phyloP scores from a whole-genome alignment of 78 protist species.

The Dictyostelium citrinum region DNA sequence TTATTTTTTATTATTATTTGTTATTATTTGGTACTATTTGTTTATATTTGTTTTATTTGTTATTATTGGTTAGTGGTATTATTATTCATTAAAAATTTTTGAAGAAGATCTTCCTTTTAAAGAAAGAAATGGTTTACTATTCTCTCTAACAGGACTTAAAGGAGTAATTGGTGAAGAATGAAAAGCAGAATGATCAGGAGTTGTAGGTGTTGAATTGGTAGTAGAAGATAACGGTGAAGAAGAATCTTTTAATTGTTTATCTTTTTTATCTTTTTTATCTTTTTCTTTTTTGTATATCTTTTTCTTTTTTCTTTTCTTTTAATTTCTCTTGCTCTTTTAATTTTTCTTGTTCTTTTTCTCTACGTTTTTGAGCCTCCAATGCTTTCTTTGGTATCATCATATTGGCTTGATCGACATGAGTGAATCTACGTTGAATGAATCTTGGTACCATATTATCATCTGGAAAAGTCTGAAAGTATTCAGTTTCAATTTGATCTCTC shows the following conservation, averaged over 20 bases:
- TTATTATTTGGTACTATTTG: too few species aligned
- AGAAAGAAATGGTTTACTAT: not conserved
- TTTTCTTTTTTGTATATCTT: slow-evolving; percentile 45
- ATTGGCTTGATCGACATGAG: slow-evolving; percentile 30
- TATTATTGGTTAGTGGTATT: not conserved
- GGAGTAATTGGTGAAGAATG: not conserved
- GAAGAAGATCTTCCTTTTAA: not conserved
- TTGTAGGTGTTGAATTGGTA: not conserved
- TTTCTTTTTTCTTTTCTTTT: slow-evolving; percentile 27
- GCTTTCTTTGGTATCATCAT: slow-evolving; percentile 53
- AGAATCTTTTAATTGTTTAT: not conserved
- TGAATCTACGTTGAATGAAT: slow-evolving; percentile 47
- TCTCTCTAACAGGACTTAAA: not conserved
- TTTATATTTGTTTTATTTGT: too few species aligned
- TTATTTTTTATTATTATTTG: too few species aligned
- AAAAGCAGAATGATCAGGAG: not conserved
- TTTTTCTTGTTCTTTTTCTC: slow-evolving; percentile 65
- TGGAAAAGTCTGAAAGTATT: slow-evolving; percentile 39
- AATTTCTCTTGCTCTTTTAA: not conserved
- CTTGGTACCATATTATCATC: slow-evolving; percentile 58
- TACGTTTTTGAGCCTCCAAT: slow-evolving; percentile 45
- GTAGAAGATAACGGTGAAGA: not conserved
- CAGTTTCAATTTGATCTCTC: slow-evolving; percentile 71
- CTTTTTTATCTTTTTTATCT: slow-evolving; percentile 12
- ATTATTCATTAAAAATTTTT: not conserved